Percentiles rank a stretch among this genome's conserved stretches.
phyloP scores from a whole-genome alignment of 805 yeast genomes.

The Candida saitoana region DNA sequence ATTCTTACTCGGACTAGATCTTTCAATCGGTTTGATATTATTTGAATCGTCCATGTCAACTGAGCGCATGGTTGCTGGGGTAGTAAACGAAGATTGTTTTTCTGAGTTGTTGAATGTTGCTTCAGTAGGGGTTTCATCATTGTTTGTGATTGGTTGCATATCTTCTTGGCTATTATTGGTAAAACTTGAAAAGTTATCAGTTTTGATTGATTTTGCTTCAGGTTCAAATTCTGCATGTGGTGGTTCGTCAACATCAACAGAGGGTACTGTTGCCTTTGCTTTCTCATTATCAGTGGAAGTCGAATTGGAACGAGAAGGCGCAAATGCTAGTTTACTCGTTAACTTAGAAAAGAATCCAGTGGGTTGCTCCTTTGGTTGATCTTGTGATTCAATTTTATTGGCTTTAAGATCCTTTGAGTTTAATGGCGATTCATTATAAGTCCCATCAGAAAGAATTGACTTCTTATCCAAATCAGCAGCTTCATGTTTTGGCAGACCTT shows the following conservation, averaged over 20 bases:
- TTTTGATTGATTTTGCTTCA: background rate
- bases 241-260: background rate
- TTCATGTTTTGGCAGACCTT: too few species aligned
- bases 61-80: background rate
- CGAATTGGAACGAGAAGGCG: background rate
- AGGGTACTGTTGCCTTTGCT: background rate
- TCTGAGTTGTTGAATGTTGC: background rate
- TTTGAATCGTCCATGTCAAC: background rate
- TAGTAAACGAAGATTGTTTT: background rate
- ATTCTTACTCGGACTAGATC: constrained; percentile 13
- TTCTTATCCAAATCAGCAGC: too few species aligned
- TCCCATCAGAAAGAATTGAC: too few species aligned
- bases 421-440: too few species aligned
- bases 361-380: constrained; percentile 5
- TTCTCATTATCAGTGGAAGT: background rate
- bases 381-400: constrained; percentile 1
- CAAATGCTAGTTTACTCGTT: background rate
- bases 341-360: constrained; percentile 3
- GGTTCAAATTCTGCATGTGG: background rate
- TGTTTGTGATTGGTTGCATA: background rate
- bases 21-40: constrained; percentile 1
- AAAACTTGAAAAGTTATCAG: background rate
- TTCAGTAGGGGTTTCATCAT: background rate
- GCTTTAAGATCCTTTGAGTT: background rate
- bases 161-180: background rate